Base-by-base conservation (phyloP, 129 eudicot species). In the Flaveria sonorensis region DNA sequence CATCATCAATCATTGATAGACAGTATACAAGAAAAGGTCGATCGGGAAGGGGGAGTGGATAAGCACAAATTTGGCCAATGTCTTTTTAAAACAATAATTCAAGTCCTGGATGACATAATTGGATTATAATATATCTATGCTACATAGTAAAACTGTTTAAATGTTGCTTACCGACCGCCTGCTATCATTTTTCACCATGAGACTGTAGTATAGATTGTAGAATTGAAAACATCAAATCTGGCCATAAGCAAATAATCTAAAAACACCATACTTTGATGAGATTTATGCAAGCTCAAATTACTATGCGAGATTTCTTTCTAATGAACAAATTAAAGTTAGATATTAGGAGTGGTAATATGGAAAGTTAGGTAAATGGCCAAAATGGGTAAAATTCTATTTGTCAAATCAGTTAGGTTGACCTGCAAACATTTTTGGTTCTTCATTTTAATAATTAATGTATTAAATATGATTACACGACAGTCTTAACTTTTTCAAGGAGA, bases 1-100 rank as follows among this genome's bases (percentile, higher is more conserved):
- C 68, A 73, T 40, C 50, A 56, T 73, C 77, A 73, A 73, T 74
- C 45, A 42, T 61, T 74, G 57, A 45, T 16, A 59, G 8, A 14
- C 46, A 56, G 9, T 16, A 40, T 40, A 61, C 40, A 57, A 42
- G 43, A 72, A 52, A 71, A 56, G 14, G 3, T 6, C 12, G 18
- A 24, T 14, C 7, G 51, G 64, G 47, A 26, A 16, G 76, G 66
- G 61, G 42, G 45, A 15, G 60, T 48, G 56, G 56, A 6, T n/a
- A 40, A 45, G 71, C 71, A 66, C 51, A 66, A 50, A 36, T 36
- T 36, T 36, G 40, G 8, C 40, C 40, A 36, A 36, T 36, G 40
- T 36, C 40, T 36, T 36, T 36, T 36, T 36, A 36, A 36, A 4
- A 36, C 5, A 3, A 36, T 6, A 36, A 36, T 36, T 36, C 40